Conservation (phyloP, 1,139 yeast species). For the Schizosaccharomyces versatilis region DNA sequence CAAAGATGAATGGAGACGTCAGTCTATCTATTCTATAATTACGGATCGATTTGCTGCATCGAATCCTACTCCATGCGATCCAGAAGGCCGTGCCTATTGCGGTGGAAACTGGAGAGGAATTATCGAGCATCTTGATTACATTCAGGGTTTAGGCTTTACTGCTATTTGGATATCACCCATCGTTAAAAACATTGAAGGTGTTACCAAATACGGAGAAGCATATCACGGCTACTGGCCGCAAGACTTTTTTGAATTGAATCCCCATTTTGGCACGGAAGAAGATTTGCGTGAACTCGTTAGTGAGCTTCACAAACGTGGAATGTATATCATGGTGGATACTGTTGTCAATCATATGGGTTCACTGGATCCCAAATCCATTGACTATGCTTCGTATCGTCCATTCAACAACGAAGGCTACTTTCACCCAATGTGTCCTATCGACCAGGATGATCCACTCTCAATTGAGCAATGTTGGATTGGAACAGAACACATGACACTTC, state of each 20-base stretch:
- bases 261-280: constrained; percentile 9
- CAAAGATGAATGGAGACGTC: constrained; percentile 8
- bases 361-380: constrained; percentile 6
- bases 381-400: constrained; percentile 4
- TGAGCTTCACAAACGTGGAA: constrained; percentile 10
- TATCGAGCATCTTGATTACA: constrained; percentile 8
- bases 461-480: constrained; percentile 12
- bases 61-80: constrained; percentile 6
- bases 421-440: constrained; percentile 9
- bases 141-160: constrained; percentile 11
- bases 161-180: constrained; percentile 13
- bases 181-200: constrained; percentile 8
- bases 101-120: constrained; percentile 12
- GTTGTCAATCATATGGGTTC: constrained; percentile 10
- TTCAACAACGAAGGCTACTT: constrained; percentile 8
- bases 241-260: constrained; percentile 7
- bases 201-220: constrained; percentile 9
- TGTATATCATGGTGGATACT: constrained; percentile 11
- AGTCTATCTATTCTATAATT: constrained; percentile 10
- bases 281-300: constrained; percentile 8
- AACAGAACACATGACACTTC: constrained; percentile 8
- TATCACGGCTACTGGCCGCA: constrained; percentile 12
- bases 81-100: constrained; percentile 8
- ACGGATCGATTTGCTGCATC: constrained; percentile 10
- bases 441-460: constrained; percentile 8